These are phyloP conservation scores for Lomentospora prolificans DNA, from an alignment of 2,329 filamentous ascomycete species.

Conservation along the genomic window DNA sequence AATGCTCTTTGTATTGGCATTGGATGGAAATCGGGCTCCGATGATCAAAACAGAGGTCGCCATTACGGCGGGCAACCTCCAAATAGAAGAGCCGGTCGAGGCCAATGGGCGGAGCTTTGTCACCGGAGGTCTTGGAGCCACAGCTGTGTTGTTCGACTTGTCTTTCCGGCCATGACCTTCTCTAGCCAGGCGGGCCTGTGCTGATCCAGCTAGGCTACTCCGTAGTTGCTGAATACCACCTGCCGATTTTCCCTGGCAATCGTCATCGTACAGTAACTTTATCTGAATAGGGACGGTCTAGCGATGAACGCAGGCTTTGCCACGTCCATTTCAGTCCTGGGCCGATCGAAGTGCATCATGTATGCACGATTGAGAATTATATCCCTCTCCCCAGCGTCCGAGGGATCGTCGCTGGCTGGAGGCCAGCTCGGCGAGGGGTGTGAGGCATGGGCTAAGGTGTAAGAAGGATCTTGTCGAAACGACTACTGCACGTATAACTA, in stretches of 20 bases:
- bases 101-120: too few relatives aligned
- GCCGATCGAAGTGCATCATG: background rate
- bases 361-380: too few relatives aligned
- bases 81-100: background rate
- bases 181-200: too few relatives aligned
- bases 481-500: background rate
- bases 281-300: background rate
- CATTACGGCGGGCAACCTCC: background rate
- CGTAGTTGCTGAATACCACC: too few relatives aligned
- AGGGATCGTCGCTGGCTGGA: too few relatives aligned
- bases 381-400: too few relatives aligned
- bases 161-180: background rate
- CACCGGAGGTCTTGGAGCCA: too few relatives aligned
- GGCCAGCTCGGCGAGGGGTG: too few relatives aligned
- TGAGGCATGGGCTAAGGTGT: too few relatives aligned
- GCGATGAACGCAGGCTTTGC: background rate
- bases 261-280: conserved; percentile 1
- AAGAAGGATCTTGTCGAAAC: too few relatives aligned
- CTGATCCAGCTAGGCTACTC: too few relatives aligned
- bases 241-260: too few relatives aligned
- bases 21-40: background rate
- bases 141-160: background rate
- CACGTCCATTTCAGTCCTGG: background rate
- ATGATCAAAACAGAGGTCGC: background rate
- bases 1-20: background rate